A percentile compares a stretch with the other conserved stretches of the same genome.
These are phyloP conservation scores for Mycena maculata DNA, from an alignment of 768 basidiomycete species.

Conservation along the genomic window DNA sequence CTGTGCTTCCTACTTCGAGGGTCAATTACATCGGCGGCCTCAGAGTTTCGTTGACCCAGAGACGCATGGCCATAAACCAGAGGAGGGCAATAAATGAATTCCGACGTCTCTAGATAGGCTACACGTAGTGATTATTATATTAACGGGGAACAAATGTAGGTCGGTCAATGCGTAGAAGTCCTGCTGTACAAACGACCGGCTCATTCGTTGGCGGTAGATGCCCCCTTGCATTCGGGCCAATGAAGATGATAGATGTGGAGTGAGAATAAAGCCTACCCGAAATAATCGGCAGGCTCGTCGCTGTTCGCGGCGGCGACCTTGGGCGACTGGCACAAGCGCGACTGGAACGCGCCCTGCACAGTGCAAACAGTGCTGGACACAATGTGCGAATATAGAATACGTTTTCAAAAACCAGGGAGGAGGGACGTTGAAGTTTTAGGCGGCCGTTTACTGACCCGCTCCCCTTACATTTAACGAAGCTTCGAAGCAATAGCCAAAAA, in stretches of 20 bases:
- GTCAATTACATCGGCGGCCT: neutral
- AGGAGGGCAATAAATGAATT: slow-evolving; percentile 34
- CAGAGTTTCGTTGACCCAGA: neutral
- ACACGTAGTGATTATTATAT: slow-evolving; percentile 42
- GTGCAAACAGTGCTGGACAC: no score
- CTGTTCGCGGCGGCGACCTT: slow-evolving; percentile 32
- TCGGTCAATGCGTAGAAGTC: slow-evolving; percentile 25
- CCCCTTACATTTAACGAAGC: no score
- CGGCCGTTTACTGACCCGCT: no score
- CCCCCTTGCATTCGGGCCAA: slow-evolving; percentile 17
- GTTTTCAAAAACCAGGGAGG: no score
- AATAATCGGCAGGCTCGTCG: slow-evolving; percentile 24
- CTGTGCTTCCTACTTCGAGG: neutral
- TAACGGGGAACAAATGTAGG: slow-evolving; percentile 26
- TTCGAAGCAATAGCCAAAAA: no score
- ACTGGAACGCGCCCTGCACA: no score
- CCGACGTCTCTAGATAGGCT: slow-evolving; percentile 46
- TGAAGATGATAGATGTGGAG: neutral
- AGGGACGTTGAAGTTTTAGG: no score
- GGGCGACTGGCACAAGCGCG: no score
- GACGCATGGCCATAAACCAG: neutral
- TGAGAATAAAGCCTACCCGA: slow-evolving; percentile 26
- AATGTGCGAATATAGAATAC: no score
- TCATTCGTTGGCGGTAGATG: slow-evolving; percentile 27
- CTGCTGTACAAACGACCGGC: slow-evolving; percentile 29